Evolutionary conservation across 1,284 basidiomycete species (phyloP).

Genomic region (Microbotryum lychnidis-dioicae): DNA sequence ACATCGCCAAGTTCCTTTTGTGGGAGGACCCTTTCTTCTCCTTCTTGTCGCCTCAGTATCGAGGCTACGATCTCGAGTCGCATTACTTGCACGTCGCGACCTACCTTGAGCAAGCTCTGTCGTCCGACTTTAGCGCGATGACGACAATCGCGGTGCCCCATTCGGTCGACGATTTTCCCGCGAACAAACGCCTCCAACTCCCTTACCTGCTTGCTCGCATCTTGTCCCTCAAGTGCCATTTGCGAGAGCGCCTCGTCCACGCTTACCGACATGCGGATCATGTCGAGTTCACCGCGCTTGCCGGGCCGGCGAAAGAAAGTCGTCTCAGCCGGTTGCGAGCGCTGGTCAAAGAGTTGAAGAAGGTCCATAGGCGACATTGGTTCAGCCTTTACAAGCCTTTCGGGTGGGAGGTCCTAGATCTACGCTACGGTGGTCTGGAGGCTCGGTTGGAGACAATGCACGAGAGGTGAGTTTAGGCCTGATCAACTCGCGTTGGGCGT

Average conservation of each 20-base stretch:
- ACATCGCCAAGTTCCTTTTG: slow-evolving; percentile 41
- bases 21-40: slow-evolving; percentile 40
- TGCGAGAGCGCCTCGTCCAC: slow-evolving; percentile 30
- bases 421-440: slow-evolving; percentile 40
- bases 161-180: slow-evolving; percentile 28
- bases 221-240: slow-evolving; percentile 33
- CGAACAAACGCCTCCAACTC: slow-evolving; percentile 30
- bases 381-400: slow-evolving; percentile 33
- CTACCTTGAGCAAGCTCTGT: slow-evolving; percentile 33
- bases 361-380: slow-evolving; percentile 37
- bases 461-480: slow-evolving; percentile 9
- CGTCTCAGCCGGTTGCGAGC: slow-evolving; percentile 27
- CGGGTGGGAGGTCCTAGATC: slow-evolving; percentile 40
- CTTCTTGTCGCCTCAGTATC: slow-evolving; percentile 35
- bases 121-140: slow-evolving; percentile 23
- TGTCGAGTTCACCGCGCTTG: slow-evolving; percentile 29
- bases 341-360: slow-evolving; percentile 34
- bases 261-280: slow-evolving; percentile 30
- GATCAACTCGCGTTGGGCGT: neutral
- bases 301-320: slow-evolving; percentile 18
- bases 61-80: slow-evolving; percentile 33
- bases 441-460: slow-evolving; percentile 40
- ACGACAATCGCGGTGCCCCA: slow-evolving; percentile 25
- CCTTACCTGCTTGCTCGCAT: slow-evolving; percentile 34
- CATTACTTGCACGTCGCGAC: slow-evolving; percentile 30